Evolutionary conservation across 345 rosid genomes (phyloP), one percentile per base, ranked within the genome.

Genomic region (Acer saccharum): DNA sequence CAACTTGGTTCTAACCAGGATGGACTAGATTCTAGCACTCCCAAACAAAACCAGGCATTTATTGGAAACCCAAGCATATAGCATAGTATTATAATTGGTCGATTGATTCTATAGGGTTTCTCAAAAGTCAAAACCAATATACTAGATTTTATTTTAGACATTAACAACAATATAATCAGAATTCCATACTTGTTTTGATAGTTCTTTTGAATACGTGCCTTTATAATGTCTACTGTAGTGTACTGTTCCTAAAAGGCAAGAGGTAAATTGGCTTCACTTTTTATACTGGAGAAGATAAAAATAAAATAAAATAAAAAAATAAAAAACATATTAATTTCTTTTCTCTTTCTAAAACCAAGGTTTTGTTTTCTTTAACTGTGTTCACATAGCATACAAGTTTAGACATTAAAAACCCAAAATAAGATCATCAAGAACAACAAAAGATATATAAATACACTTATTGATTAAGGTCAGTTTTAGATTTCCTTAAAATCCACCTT

Each of bases 71-170:
- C 64, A 16, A 54, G 64, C 27, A 7, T n/a, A 21, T 21, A 20
- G 8, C 64, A 60, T 20, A 27, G 12, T 25, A 60, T 20, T 6
- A 60, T 20, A n/a, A 60, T 20, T 0, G 27, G 21, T 60, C 5
- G 13, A 12, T 11, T 21, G 27, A 21, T 60, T 20, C 64, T 41
- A 39, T 27, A 60, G 14, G 52, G 20, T 20, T 39, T n/a, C n/a
- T n/a, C n/a, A n/a, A n/a, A n/a, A n/a, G n/a, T 41, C 21, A 32
- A 55, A 71, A 57, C 17, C 50, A 71, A 55, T 18, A 72, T 69
- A 25, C 41, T 48, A 27, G 60, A 43, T 7, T 7, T 12, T 46
- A 17, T 6, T 7, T 13, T 69, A 21, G 8, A 14, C 13, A 23
- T 69, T 20, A 9, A 48, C 13, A 55, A 68, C n/a, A 25, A 13